Evolutionary conservation across 257 asterid genomes (phyloP).

Genomic region (Euphrasia confusa): DNA sequence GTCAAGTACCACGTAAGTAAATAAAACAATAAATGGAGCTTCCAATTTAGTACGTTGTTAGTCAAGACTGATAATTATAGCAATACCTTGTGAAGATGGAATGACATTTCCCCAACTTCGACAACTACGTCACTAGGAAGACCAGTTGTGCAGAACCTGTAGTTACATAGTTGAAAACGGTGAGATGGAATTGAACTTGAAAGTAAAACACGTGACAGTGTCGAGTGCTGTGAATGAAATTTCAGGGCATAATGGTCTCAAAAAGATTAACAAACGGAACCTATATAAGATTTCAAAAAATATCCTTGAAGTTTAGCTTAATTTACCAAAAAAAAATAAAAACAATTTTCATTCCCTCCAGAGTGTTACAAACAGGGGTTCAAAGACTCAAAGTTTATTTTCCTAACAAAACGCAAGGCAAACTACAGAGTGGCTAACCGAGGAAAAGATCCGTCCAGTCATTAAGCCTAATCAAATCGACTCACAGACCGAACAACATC

Average conservation of each 20-base stretch:
- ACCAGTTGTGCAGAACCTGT: slow-evolving; percentile 94
- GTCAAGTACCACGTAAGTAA: too few species aligned
- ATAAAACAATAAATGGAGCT: too few species aligned
- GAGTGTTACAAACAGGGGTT: too few species aligned
- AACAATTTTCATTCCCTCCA: not conserved
- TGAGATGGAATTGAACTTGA: not conserved
- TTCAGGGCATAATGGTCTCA: not conserved
- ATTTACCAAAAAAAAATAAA: not conserved
- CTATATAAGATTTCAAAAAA: too few species aligned
- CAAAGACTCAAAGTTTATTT: too few species aligned
- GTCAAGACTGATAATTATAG: too few species aligned
- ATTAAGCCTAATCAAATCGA: not conserved
- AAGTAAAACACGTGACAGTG: not conserved
- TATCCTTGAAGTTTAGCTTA: too few species aligned
- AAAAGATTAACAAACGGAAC: too few species aligned
- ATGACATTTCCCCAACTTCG: slow-evolving; percentile 94
- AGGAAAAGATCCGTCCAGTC: not conserved
- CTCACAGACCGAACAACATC: not conserved
- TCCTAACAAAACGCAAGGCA: not conserved
- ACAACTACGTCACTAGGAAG: slow-evolving; percentile 91
- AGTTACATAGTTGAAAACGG: slow-evolving; percentile 16
- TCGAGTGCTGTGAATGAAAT: not conserved
- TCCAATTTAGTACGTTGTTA: too few species aligned
- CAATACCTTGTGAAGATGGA: slow-evolving; percentile 94
- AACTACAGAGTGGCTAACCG: not conserved